Evolutionary conservation across 2,329 filamentous ascomycete species (phyloP).

Genomic region (Aspergillus pseudoterreus): DNA sequence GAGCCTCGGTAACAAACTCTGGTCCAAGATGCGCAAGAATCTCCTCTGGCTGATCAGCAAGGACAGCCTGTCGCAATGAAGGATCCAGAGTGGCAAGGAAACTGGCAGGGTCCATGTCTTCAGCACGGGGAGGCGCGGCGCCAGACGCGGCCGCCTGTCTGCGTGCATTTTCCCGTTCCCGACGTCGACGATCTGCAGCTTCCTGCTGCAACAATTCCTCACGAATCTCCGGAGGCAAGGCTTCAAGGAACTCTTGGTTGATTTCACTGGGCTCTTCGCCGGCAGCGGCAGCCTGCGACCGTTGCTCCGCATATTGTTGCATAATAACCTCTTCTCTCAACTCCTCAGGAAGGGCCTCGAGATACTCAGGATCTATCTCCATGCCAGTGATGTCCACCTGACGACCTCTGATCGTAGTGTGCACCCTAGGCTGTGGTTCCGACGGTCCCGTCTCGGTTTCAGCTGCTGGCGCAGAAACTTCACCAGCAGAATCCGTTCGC

Average conservation of each 20-base stretch:
- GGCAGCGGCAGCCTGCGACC: slow-evolving; percentile 68
- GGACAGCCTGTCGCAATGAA: slow-evolving; percentile 75
- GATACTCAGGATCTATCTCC: slow-evolving; percentile 89
- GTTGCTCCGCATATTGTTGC: slow-evolving; percentile 77
- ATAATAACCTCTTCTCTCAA: slow-evolving; percentile 94
- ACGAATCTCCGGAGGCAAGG: slow-evolving; percentile 83
- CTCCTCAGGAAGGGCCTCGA: slow-evolving; percentile 96
- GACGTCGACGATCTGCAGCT: slow-evolving; percentile 78
- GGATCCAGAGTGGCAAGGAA: slow-evolving; percentile 89
- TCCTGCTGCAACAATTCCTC: slow-evolving; percentile 89
- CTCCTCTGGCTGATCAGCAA: slow-evolving; percentile 88
- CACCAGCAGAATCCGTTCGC: slow-evolving; percentile 38
- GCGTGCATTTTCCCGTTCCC: slow-evolving; percentile 77
- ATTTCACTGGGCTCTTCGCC: slow-evolving; percentile 65
- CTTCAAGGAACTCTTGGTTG: slow-evolving; percentile 89
- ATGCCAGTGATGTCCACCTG: slow-evolving; percentile 91
- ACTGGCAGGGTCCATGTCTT: slow-evolving; percentile 89
- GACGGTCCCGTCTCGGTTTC: slow-evolving; percentile 45
- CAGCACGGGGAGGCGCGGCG: slow-evolving; percentile 52
- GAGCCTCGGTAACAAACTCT: slow-evolving; percentile 81
- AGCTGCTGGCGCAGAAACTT: slow-evolving; percentile 29
- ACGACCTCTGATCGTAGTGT: slow-evolving; percentile 79
- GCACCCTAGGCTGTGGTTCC: slow-evolving; percentile 59
- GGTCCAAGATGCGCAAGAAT: slow-evolving; percentile 79
- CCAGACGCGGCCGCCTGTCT: slow-evolving; percentile 56